Evolutionary conservation across 2,329 filamentous ascomycete genomes (phyloP).

Genomic region (Venturiaceae sp.): DNA sequence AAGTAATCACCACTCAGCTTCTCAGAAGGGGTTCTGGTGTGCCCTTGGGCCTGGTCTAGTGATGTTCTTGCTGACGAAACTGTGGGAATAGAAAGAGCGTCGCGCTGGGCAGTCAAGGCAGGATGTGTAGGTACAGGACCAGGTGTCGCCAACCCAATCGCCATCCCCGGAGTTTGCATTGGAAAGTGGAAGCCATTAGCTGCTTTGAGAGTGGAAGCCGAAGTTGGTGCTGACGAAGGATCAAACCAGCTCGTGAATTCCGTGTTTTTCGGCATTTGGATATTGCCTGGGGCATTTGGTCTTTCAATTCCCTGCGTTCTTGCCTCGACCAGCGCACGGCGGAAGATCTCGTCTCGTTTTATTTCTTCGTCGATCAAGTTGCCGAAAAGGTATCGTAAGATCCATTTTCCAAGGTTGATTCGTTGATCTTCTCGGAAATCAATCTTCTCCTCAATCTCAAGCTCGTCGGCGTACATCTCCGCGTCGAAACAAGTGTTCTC

Average conservation of each 20-base stretch:
- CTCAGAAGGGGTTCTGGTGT: background rate
- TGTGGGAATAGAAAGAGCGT: no score
- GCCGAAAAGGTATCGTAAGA: slow-evolving; percentile 83
- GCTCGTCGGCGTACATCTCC: slow-evolving; percentile 91
- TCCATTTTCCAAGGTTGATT: slow-evolving; percentile 95
- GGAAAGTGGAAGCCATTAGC: slow-evolving; percentile 50
- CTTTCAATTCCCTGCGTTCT: slow-evolving; percentile 34
- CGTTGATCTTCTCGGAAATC: slow-evolving; percentile 89
- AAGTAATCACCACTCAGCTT: background rate
- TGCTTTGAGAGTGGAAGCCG: slow-evolving; percentile 43
- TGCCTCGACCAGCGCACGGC: slow-evolving; percentile 59
- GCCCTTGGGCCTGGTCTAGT: background rate
- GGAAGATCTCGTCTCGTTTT: slow-evolving; percentile 63
- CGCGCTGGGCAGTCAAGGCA: background rate
- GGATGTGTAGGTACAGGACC: slow-evolving; percentile 28
- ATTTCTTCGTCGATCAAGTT: slow-evolving; percentile 87
- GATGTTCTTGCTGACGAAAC: background rate
- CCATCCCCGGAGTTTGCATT: slow-evolving; percentile 63
- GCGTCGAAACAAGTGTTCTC: slow-evolving; percentile 96
- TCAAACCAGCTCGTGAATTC: slow-evolving; percentile 36
- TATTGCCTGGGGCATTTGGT: slow-evolving; percentile 35
- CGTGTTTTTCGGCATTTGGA: slow-evolving; percentile 45
- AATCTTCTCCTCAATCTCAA: slow-evolving; percentile 60
- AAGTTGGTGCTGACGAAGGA: slow-evolving; percentile 29
- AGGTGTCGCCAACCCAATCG: slow-evolving; percentile 70